Base-by-base conservation (phyloP, 805 yeast genomes). In the Candida nanaspora region DNA sequence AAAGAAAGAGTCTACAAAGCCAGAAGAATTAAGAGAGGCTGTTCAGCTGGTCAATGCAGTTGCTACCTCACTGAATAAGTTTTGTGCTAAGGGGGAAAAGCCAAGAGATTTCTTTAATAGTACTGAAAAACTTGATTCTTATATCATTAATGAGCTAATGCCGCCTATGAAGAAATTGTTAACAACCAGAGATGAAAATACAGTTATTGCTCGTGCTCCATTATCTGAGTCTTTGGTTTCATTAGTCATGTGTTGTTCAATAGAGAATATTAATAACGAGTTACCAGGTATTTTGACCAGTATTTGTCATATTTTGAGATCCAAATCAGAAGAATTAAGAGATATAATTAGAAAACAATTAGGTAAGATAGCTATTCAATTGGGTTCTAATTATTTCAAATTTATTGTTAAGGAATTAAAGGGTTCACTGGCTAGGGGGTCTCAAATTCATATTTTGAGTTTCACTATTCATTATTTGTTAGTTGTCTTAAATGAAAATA, bases 391-490 rank as follows among this genome's bases (percentile, higher is more conserved):
- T 19, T 88, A 88, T 56, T 64, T 91, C 44, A 70, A 72, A 41
- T 87, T 88, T 55, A 75, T 93, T 37, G 63, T 93, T 20, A 74
- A 75, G 43, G 98, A 93, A 56, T 69, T 93, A 52, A 79, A 75
- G 47, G 63, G 82, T 16, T 94, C 97, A 0, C 68, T 91, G 40
- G 72, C 82, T 5, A 71, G 94, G 55, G 98, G 98, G 21, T 86
- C 96, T 13, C 98, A 93, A 57, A 76, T 88, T 40, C 98, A 93
- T 62, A 87, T 93, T 43, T 74, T 93, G 51, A 87, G 96, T 53
- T 93, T 68, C 62, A 86, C 97, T 1, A 76, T 86, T 5, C 96
- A 93, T 60, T 69, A 79, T 37, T 62, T 91, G 30, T 61, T 93
- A 40, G 74, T 74, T 2, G 70, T 76, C 8, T 62, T 85, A 48